Base-by-base conservation (phyloP, 2,329 filamentous ascomycete genomes). In the Trichoderma lentiforme region DNA sequence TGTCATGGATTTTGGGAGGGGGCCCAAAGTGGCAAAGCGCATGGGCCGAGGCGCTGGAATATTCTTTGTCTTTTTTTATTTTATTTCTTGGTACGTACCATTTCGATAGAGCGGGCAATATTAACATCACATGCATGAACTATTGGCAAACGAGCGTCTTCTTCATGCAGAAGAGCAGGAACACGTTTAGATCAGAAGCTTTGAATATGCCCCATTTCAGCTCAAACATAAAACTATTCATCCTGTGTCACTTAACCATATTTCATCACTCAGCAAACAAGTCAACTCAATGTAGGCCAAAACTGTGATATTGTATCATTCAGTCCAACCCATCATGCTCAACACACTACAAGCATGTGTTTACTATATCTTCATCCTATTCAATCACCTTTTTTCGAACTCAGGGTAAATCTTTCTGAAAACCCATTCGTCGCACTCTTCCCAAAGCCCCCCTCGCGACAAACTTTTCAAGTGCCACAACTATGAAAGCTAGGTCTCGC, bases 1-100 rank as follows among this genome's bases (percentile, higher is more conserved):
- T 47, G 64, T 56, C 64, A 57, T 61, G 26, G 66, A 28, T 58
- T 68, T 57, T 53, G 18, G 32, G 60, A 28, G 53, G 34, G 56
- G 66, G 21, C 66, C 57, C 15, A 32, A 70, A 36, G 57, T 36
- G 66, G 66, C 56, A 70, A 70, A 61, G 69, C 69, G 69, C 47
- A 24, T 26, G 28, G 9, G 36, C 39, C 15, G 66, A 43, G 66
- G 30, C n/a, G 58, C 60, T 70, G 39, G 47, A 65, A 65, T 63
- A 30, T 71, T 71, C 47, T 53, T 64, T 8, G 43, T 21, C 43
- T 39, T 51, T 21, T 47, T 15, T 68, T 34, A 24, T 7, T 32
- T 69, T 39, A 18, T 53, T 15, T 70, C 15, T 7, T 53, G 30
- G 24, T 65, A 30, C n/a, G 34, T 26, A 43, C 51, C n/a, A 8